A percentile compares a stretch with the other conserved stretches of the same genome.
These are phyloP conservation scores for Termitomyces sp. DNA, from an alignment of 768 basidiomycete genomes.

Conservation along the genomic window DNA sequence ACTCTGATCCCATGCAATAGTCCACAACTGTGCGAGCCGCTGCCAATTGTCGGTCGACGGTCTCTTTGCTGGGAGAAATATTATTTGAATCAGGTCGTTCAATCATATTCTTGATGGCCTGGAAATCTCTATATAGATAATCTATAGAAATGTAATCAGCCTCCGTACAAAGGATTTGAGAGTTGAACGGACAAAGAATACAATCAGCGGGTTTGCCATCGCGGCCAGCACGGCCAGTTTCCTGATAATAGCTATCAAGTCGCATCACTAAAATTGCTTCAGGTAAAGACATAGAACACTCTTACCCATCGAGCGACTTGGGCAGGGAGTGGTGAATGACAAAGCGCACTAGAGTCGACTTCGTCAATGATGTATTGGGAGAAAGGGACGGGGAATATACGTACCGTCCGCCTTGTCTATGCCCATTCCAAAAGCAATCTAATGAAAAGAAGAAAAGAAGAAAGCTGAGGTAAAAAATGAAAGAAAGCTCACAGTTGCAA, in stretches of 20 bases:
- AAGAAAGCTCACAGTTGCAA: constrained; percentile 71
- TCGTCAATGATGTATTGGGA: neutral
- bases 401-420: constrained; percentile 83
- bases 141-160: constrained; percentile 37
- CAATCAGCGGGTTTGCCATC: constrained; percentile 85
- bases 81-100: constrained; percentile 46
- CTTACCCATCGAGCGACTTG: constrained; percentile 78
- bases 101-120: constrained; percentile 56
- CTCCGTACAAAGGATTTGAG: neutral
- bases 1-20: constrained; percentile 82
- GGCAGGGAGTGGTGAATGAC: constrained; percentile 89
- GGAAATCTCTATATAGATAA: constrained; percentile 59
- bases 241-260: constrained; percentile 75
- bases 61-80: constrained; percentile 37
- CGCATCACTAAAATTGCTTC: constrained; percentile 1
- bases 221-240: constrained; percentile 94
- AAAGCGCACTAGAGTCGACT: constrained; percentile 63
- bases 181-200: constrained; percentile 64
- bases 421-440: constrained; percentile 98
- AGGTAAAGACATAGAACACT: neutral
- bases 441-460: neutral
- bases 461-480: neutral
- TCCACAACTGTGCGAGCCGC: constrained; percentile 67
- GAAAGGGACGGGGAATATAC: constrained; percentile 2
- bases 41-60: constrained; percentile 63